Evolutionary conservation across 768 basidiomycete genomes (phyloP).

Genomic region (Trametopsis cervina): DNA sequence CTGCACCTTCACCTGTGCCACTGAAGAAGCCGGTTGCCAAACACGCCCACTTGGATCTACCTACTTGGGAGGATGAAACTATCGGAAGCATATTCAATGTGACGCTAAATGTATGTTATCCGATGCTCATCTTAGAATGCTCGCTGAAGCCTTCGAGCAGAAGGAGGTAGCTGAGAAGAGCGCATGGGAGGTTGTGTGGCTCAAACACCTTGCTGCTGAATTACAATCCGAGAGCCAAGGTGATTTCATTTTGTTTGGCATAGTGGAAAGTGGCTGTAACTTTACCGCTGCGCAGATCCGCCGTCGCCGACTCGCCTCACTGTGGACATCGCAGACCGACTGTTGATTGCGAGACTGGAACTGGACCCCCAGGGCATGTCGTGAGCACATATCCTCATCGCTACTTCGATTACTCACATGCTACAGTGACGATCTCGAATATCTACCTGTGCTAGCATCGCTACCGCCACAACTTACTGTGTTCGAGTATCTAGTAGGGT

Average conservation of each 20-base stretch:
- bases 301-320: constrained; percentile 38
- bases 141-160: constrained; percentile 27
- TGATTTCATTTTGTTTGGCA: constrained; percentile 17
- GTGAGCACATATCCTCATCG: constrained; percentile 34
- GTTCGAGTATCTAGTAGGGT: constrained; percentile 85
- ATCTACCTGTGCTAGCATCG: constrained; percentile 64
- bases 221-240: constrained; percentile 51
- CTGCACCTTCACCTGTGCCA: constrained; percentile 24
- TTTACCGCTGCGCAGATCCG: constrained; percentile 11
- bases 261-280: neutral
- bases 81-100: constrained; percentile 66
- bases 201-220: constrained; percentile 70
- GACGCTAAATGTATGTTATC: constrained; percentile 63
- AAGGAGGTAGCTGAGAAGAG: constrained; percentile 50
- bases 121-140: neutral
- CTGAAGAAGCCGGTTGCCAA: constrained; percentile 42
- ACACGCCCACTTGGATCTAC: constrained; percentile 42
- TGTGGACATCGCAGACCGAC: constrained; percentile 61
- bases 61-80: constrained; percentile 68
- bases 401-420: constrained; percentile 7
- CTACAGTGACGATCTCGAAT: constrained; percentile 67
- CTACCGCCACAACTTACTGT: constrained; percentile 72
- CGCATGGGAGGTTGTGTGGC: constrained; percentile 71
- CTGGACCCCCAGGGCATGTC: constrained; percentile 66
- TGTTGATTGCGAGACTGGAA: constrained; percentile 81